Base-by-base conservation (phyloP, 2,329 filamentous ascomycete genomes). In the Penicillium expansum region DNA sequence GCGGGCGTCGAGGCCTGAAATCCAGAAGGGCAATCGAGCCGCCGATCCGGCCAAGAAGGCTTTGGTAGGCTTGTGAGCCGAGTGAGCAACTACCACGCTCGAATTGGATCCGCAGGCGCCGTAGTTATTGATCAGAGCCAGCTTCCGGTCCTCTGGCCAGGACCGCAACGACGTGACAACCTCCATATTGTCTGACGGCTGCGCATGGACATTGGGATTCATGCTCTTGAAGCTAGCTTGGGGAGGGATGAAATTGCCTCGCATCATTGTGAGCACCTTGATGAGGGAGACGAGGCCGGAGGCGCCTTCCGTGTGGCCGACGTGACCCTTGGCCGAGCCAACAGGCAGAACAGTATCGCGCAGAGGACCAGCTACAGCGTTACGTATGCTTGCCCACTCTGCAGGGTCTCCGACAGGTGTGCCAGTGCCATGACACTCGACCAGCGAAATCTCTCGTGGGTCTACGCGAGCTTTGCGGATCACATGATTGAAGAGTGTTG, bases 221-320 rank as follows among this genome's bases (percentile, higher is more conserved):
- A 72, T 65, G 0, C 33, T 48, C 0, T 55, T 41, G 54, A 69
- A 69, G 39, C 60, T 71, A 9, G 69, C 66, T 35, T 71, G 70
- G 6, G 58, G 61, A 0, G 68, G 67, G 27, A 71, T 67, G 4
- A 48, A 43, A 0, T 58, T 48, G 1, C 66, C 33, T 11, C 70
- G 55, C 20, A 74, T 62, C 63, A 71, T 69, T 24, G 70, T 24
- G 1, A 73, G 41, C 1, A 64, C 42, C 37, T 73, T 72, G 24
- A 72, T 59, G 8, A 74, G 44, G 0, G 60, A 49, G 1, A 66
- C 61, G 6, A 71, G 61, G 0, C 74, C 73, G 0, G 73, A 67
- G 0, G 70, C 64, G 0, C 63, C 59, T 55, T 74, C 73, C 0
- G 62, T 59, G 48, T 76, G 74, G 0, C 74, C 74, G 13, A 75